Conservation (phyloP, 1,139 yeast species). For the Diutina rugosa region DNA sequence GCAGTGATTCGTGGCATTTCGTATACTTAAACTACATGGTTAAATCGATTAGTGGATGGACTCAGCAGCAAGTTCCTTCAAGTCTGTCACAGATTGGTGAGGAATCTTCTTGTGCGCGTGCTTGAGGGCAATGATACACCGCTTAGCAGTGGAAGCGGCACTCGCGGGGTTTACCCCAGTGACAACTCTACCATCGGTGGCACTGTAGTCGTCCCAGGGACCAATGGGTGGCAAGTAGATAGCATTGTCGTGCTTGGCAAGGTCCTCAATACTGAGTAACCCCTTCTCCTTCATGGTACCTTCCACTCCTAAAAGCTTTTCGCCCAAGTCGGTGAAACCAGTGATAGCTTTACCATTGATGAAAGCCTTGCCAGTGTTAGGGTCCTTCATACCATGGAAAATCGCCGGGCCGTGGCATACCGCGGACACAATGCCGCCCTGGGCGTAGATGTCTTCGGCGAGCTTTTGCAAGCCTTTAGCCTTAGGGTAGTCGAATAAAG, state of each 20-base stretch:
- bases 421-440: slow-evolving; percentile 45
- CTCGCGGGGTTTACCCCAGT: slow-evolving; percentile 45
- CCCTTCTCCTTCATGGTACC: slow-evolving; percentile 18
- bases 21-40: neutral
- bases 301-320: slow-evolving; percentile 24
- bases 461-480: slow-evolving; percentile 33
- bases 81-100: neutral
- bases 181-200: slow-evolving; percentile 41
- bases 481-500: slow-evolving; percentile 43
- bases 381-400: slow-evolving; percentile 31
- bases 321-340: slow-evolving; percentile 50
- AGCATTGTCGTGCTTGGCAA: slow-evolving; percentile 28
- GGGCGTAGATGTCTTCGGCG: slow-evolving; percentile 31
- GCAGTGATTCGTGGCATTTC: neutral
- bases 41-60: neutral
- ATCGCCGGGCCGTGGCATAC: slow-evolving; percentile 60
- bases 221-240: slow-evolving; percentile 28
- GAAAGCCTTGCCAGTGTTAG: slow-evolving; percentile 16
- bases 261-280: slow-evolving; percentile 21
- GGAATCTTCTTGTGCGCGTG: neutral
- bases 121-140: slow-evolving; percentile 1
- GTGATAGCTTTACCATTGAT: slow-evolving; percentile 42
- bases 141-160: slow-evolving; percentile 1
- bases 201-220: slow-evolving; percentile 40
- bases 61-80: neutral